Conservation (phyloP, 768 basidiomycete genomes). For the Clitopilus passeckerianus region DNA sequence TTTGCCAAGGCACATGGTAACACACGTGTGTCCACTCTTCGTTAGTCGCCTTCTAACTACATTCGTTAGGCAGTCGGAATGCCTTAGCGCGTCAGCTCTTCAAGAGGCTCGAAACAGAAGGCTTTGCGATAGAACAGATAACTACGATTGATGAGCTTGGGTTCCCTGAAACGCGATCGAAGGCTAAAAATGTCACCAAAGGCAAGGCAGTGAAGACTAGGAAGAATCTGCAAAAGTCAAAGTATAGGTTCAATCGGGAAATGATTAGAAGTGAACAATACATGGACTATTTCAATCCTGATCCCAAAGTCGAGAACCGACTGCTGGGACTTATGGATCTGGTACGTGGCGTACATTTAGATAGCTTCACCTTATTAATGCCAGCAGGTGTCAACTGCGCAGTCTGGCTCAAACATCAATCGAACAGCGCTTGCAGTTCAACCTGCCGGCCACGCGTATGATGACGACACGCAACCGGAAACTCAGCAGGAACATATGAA, state of each 20-base stretch:
- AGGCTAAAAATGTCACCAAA: constrained; percentile 28
- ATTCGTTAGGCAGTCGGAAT: constrained; percentile 42
- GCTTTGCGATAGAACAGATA: constrained; percentile 24
- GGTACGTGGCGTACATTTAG: constrained; percentile 30
- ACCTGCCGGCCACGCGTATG: too few species aligned
- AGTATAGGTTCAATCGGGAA: constrained; percentile 52
- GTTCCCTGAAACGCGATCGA: constrained; percentile 34
- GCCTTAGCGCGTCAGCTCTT: constrained; percentile 57
- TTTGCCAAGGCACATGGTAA: constrained; percentile 62
- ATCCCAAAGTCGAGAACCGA: constrained; percentile 50
- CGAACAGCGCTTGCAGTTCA: too few species aligned
- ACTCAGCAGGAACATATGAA: constrained; percentile 23
- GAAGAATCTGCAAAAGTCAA: constrained; percentile 50
- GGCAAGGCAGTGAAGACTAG: constrained; percentile 36
- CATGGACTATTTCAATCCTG: constrained; percentile 65
- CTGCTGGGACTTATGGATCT: constrained; percentile 56
- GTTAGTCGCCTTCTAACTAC: neutral
- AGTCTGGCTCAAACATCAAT: neutral
- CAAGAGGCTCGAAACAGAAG: constrained; percentile 67
- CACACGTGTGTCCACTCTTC: constrained; percentile 11
- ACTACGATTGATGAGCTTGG: constrained; percentile 37
- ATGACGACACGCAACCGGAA: constrained; percentile 19
- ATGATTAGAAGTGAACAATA: constrained; percentile 44
- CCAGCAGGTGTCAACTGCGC: constrained; percentile 5
- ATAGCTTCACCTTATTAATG: neutral